Conservation (phyloP, 2,329 filamentous ascomycete species). For the Leptographium lundbergii region DNA sequence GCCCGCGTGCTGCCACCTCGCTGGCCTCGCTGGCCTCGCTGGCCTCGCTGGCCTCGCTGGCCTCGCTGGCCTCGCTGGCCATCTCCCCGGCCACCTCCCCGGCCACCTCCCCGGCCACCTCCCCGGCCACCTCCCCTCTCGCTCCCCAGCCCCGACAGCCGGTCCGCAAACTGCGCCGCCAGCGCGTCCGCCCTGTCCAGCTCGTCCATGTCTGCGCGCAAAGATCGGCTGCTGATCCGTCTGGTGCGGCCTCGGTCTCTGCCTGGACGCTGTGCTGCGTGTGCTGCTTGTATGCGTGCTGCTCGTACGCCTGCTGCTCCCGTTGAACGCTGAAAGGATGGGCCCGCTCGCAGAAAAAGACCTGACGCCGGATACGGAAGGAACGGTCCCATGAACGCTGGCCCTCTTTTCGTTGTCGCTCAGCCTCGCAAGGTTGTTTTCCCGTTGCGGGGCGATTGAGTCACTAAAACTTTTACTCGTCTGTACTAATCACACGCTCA, state of each 20-base stretch:
- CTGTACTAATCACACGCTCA: too few relatives aligned
- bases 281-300: too few relatives aligned
- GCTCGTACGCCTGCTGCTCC: background rate
- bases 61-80: slow-evolving; percentile 17
- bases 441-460: background rate
- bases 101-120: background rate
- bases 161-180: slow-evolving; percentile 10
- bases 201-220: slow-evolving; percentile 2
- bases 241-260: background rate
- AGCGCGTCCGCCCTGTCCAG: slow-evolving; percentile 10
- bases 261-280: background rate
- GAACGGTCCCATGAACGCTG: background rate
- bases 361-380: background rate
- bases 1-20: slow-evolving; percentile 20
- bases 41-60: slow-evolving; percentile 8
- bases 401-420: background rate
- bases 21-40: slow-evolving; percentile 14
- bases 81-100: background rate
- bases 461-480: too few relatives aligned
- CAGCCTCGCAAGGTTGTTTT: background rate
- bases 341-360: background rate
- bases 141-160: background rate
- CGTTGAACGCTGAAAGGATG: background rate
- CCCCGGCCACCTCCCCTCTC: background rate
- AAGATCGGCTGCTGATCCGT: background rate